A percentile compares a stretch with the other conserved stretches of the same genome.
Evolutionary conservation across 2,329 filamentous ascomycete genomes (phyloP).

Genomic region (Botrytis medusae): DNA sequence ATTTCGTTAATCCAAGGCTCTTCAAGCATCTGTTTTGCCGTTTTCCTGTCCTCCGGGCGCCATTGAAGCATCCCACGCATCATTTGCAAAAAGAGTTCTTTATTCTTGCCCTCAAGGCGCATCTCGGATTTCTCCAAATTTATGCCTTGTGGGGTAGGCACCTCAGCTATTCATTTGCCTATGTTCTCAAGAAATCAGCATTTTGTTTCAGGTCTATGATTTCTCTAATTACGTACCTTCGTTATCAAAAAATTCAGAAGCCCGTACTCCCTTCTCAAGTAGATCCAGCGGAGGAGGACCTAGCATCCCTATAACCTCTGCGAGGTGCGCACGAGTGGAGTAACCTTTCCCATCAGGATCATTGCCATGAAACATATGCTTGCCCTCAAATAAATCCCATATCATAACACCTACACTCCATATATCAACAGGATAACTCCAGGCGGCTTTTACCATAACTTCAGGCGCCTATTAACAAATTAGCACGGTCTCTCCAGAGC

Average conservation of each 20-base stretch:
- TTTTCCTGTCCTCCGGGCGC: constrained; percentile 39
- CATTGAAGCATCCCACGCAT: constrained; percentile 40
- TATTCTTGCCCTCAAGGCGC: constrained; percentile 38
- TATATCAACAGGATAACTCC: constrained; percentile 41
- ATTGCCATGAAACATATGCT: constrained; percentile 30
- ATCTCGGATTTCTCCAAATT: constrained; percentile 21
- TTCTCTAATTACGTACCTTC: constrained; percentile 29
- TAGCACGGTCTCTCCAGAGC: not conserved
- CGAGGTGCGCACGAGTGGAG: constrained; percentile 34
- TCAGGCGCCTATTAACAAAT: constrained; percentile 39
- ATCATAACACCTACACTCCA: constrained; percentile 44
- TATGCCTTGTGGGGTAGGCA: constrained; percentile 10
- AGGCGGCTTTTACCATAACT: constrained; percentile 42
- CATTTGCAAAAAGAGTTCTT: constrained; percentile 39
- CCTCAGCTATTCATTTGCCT: constrained; percentile 3
- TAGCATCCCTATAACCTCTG: constrained; percentile 35
- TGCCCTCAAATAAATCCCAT: constrained; percentile 35
- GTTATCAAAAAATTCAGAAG: constrained; percentile 35
- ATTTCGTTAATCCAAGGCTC: constrained; percentile 37
- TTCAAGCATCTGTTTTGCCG: constrained; percentile 39
- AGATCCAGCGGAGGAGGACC: constrained; percentile 36
- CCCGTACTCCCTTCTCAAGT: constrained; percentile 32
- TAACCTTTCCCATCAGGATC: constrained; percentile 28
- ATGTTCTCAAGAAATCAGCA: not conserved
- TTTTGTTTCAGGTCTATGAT: not conserved